Evolutionary conservation across 495 filamentous ascomycete genomes (phyloP).

Genomic region (Daldinia loculata): DNA sequence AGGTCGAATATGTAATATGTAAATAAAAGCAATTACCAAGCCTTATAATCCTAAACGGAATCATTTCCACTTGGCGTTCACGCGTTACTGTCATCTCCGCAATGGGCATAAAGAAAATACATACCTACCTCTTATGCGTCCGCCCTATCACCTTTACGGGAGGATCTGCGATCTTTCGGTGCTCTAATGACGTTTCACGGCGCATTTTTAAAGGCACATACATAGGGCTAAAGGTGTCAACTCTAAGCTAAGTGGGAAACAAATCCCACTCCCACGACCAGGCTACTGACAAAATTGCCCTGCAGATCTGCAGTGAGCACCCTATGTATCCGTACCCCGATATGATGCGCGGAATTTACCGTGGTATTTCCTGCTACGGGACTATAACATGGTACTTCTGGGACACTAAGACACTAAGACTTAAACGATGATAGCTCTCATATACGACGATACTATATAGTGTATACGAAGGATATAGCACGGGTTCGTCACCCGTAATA

Average conservation of each 20-base stretch:
- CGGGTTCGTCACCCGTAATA: constrained; percentile 10
- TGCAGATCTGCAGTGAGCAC: constrained; percentile 47
- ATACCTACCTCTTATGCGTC: background rate
- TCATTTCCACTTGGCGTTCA: constrained; percentile 13
- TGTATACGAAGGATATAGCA: constrained; percentile 7
- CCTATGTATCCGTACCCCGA: constrained; percentile 31
- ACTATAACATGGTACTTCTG: background rate
- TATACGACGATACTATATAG: background rate
- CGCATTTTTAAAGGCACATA: constrained; percentile 16
- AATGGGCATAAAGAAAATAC: constrained; percentile 11
- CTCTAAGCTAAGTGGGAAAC: constrained; percentile 23
- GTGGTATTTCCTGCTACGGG: background rate
- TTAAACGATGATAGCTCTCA: constrained; percentile 9
- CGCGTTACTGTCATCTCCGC: constrained; percentile 14
- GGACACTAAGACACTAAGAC: background rate
- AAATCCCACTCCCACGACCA: constrained; percentile 13
- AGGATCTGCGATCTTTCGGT: constrained; percentile 27
- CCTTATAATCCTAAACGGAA: constrained; percentile 11
- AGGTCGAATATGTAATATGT: background rate
- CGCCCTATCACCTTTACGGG: background rate
- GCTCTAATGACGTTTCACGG: constrained; percentile 31
- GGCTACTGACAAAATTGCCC: constrained; percentile 26
- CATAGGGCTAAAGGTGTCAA: constrained; percentile 25
- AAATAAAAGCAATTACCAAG: constrained; percentile 1
- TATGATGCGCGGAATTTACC: constrained; percentile 20